Conservation (phyloP, 2,329 filamentous ascomycete species). For the Aspergillus transmontanensis region DNA sequence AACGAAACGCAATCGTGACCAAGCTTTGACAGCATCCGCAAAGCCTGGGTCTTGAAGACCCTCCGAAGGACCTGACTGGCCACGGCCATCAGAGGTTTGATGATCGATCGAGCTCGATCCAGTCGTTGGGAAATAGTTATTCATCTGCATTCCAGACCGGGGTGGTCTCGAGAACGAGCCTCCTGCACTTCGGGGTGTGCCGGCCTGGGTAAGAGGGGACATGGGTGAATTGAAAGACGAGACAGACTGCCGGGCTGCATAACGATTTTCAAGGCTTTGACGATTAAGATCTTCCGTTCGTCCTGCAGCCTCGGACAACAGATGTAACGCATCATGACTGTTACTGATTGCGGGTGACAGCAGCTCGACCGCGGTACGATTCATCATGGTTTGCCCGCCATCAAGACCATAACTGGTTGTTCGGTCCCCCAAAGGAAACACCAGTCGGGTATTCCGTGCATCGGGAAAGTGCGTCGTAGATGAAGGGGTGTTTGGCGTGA, state of each 20-base stretch:
- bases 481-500: conserved; percentile 29
- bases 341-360: conserved; percentile 75
- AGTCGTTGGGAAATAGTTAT: conserved; percentile 52
- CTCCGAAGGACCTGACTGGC: conserved; percentile 29
- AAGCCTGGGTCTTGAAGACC: conserved; percentile 40
- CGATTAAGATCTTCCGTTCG: conserved; percentile 53
- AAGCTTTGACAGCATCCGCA: conserved; percentile 76
- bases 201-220: conserved; percentile 38
- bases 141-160: conserved; percentile 51
- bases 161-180: conserved; percentile 39
- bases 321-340: conserved; percentile 86
- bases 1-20: conserved; percentile 92
- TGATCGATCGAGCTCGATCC: conserved; percentile 28
- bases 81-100: conserved; percentile 30
- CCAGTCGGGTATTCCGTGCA: conserved; percentile 27
- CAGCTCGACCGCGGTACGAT: conserved; percentile 61
- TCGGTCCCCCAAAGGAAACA: conserved; percentile 30
- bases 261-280: conserved; percentile 51
- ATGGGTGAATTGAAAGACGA: conserved; percentile 44
- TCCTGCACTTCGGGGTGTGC: conserved; percentile 37
- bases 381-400: conserved; percentile 61
- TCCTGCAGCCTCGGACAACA: conserved; percentile 81
- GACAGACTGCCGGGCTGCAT: conserved; percentile 40
- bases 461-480: conserved; percentile 33
- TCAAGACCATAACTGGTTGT: conserved; percentile 39